A percentile compares a stretch with the other conserved stretches of the same genome.
Evolutionary conservation across 2,329 filamentous ascomycete genomes (phyloP).

Genomic region (Chrysosporium queenslandicum): DNA sequence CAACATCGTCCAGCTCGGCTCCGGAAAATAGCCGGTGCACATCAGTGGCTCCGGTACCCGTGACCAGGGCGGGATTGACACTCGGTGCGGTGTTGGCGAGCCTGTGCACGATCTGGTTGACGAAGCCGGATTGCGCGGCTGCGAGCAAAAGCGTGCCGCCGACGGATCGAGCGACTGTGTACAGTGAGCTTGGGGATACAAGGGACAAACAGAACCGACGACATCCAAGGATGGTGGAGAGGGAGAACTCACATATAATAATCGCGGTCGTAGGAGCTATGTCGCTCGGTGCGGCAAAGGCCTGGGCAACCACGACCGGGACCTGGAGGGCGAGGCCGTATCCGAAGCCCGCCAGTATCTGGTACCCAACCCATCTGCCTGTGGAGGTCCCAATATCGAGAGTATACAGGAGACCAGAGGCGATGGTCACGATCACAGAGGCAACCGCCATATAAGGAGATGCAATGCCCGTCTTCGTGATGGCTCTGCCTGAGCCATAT

Average conservation of each 20-base stretch:
- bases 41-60: constrained; percentile 46
- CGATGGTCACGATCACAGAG: constrained; percentile 24
- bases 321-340: constrained; percentile 29
- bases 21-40: constrained; percentile 45
- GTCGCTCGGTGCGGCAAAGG: constrained; percentile 24
- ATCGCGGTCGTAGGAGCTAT: constrained; percentile 30
- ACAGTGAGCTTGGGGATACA: too few relatives aligned
- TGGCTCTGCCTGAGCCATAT: background rate
- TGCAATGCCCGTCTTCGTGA: constrained; percentile 14
- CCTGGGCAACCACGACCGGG: constrained; percentile 29
- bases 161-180: constrained; percentile 22
- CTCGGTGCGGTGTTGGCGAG: constrained; percentile 28
- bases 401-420: constrained; percentile 30
- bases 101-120: constrained; percentile 24
- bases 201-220: too few relatives aligned
- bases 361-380: constrained; percentile 33
- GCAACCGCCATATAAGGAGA: constrained; percentile 27
- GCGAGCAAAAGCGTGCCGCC: constrained; percentile 32
- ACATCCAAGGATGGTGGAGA: too few relatives aligned
- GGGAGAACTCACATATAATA: background rate
- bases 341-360: constrained; percentile 29
- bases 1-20: constrained; percentile 37
- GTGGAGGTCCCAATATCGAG: constrained; percentile 26
- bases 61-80: constrained; percentile 35
- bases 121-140: constrained; percentile 31